Evolutionary conservation across 129 eudicot species (phyloP), one percentile per base, ranked within the genome.

Genomic region (Lactuca sativa): DNA sequence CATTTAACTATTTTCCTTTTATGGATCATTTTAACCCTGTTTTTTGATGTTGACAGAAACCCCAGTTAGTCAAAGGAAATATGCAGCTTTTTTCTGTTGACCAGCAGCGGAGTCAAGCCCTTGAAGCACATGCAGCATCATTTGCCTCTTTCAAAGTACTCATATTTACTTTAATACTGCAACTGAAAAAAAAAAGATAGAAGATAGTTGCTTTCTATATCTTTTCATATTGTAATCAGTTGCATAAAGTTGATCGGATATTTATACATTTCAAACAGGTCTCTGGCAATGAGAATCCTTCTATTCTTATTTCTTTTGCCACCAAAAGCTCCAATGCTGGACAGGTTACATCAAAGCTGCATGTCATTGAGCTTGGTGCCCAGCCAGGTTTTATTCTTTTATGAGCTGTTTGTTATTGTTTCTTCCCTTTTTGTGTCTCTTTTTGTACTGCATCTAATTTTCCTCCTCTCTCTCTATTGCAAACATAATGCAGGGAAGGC

Each of bases 31-130:
- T 34, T 56, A 56, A 38, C 38, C 66, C 11, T 38, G 21, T 61
- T 30, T 56, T 44, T 71, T 18, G 2, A 25, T 61, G 16, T 60
- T 64, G 37, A 71, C 71, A 92, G 97, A 79, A 89, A 71, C 97
- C 95, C n/a, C 97, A 92, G 59, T 78, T 92, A 70, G 97, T 92
- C 64, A 86, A 92, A 78, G 97, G 97, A 77, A 92, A 80, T 55
- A 92, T 92, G 97, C 97, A 92, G 70, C 88, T 92, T 7, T 92
- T 61, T 80, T 92, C 96, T 68, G 96, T 92, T 58, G 96, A 92
- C 32, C 97, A 88, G 80, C 96, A 88, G 77, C 86, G 95, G 7
- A 92, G 97, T 79, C 96, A 92, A 81, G 91, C 97, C 59, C 97
- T 92, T 76, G 97, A 92, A 77, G 96, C 95, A 11, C 97, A 92